A percentile compares a stretch with the other conserved stretches of the same genome.
Evolutionary conservation across 805 yeast species (phyloP).

Genomic region (Ogataea neopini): DNA sequence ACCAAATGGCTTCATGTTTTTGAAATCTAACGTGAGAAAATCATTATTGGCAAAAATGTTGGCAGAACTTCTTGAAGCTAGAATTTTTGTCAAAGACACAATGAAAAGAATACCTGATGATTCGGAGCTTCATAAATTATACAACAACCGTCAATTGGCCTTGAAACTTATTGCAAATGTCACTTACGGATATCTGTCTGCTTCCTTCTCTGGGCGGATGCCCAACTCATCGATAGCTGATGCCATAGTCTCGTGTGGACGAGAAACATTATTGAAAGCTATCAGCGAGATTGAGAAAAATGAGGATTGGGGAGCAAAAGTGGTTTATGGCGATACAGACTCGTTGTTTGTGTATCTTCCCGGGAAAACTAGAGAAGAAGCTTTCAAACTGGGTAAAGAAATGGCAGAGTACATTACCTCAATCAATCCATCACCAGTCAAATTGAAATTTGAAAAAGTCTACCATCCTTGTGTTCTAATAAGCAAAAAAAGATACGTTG

Average conservation of each 20-base stretch:
- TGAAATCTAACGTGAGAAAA: conserved; percentile 61
- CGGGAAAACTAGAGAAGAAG: conserved; percentile 73
- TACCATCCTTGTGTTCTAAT: conserved; percentile 82
- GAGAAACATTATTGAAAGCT: conserved; percentile 78
- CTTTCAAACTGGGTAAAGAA: conserved; percentile 70
- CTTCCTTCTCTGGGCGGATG: conserved; percentile 95
- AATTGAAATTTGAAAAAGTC: conserved; percentile 87
- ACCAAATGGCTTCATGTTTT: conserved; percentile 87
- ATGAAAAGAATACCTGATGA: conserved; percentile 57
- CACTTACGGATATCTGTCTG: conserved; percentile 94
- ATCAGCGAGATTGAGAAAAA: conserved; percentile 64
- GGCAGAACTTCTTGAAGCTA: conserved; percentile 74
- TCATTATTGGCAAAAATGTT: conserved; percentile 83
- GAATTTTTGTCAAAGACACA: conserved; percentile 76
- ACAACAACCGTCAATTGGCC: conserved; percentile 81
- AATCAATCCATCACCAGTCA: conserved; percentile 76
- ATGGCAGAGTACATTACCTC: conserved; percentile 67
- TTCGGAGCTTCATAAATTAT: conserved; percentile 50
- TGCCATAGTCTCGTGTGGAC: conserved; percentile 86
- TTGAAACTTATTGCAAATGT: conserved; percentile 90
- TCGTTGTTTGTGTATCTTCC: conserved; percentile 90
- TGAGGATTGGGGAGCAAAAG: conserved; percentile 78
- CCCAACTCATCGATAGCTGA: conserved; percentile 96
- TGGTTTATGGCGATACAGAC: conserved; percentile 97
- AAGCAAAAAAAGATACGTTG: conserved; percentile 90